Evolutionary conservation across 208 protist genomes (phyloP).

Genomic region (Leishmania amazonensis): DNA sequence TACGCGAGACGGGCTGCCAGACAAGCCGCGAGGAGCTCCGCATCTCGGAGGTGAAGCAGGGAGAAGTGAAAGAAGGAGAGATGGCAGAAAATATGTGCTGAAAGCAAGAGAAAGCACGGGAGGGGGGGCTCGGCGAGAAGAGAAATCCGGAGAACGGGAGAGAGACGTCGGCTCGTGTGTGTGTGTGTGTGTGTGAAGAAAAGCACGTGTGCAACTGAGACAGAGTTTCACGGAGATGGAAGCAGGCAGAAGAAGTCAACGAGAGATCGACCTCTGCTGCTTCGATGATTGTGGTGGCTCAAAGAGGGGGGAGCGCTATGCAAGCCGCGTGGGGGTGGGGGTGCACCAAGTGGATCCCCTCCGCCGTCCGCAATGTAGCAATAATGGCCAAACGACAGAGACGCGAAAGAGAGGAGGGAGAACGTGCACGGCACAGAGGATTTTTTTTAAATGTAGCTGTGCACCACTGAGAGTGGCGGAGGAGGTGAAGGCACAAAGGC

Average conservation of each 20-base stretch:
- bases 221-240: background rate
- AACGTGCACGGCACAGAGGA: background rate
- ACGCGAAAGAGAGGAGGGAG: background rate
- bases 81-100: background rate
- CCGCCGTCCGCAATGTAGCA: background rate
- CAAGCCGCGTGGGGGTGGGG: background rate
- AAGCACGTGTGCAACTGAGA: background rate
- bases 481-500: background rate
- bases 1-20: constrained; percentile 49
- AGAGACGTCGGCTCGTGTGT: background rate
- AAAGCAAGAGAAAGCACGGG: too few relatives aligned
- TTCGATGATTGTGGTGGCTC: background rate
- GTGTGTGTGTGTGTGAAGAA: background rate
- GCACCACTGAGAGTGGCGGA: background rate
- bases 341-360: background rate
- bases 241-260: background rate
- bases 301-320: background rate
- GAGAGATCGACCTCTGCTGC: background rate
- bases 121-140: too few relatives aligned
- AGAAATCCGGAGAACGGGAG: background rate
- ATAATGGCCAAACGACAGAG: background rate
- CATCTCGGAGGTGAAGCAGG: constrained; percentile 20
- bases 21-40: constrained; percentile 48
- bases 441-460: background rate
- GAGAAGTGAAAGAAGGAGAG: background rate